phyloP scores from a whole-genome alignment of 306 rosid genomes.

The Inga laurina region DNA sequence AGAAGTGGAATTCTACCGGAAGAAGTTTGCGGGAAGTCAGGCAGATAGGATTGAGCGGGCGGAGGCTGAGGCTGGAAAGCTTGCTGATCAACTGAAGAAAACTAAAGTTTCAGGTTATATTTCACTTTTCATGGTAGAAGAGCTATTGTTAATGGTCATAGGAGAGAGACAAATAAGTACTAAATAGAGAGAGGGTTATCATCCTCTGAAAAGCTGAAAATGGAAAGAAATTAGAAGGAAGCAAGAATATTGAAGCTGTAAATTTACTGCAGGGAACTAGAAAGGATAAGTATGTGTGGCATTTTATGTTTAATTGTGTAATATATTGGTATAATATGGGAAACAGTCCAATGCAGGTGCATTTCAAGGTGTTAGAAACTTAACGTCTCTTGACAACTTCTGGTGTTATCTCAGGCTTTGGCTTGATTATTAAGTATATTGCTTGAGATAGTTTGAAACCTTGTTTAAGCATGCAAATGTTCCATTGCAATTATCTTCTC shows the following conservation, averaged over 20 bases:
- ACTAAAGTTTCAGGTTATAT: constrained; percentile 71
- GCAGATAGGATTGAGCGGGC: constrained; percentile 81
- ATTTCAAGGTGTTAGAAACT: not conserved
- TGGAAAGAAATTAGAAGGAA: constrained; percentile 9
- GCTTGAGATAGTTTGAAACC: constrained; percentile 4
- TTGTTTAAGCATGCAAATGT: not conserved
- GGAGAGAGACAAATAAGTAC: not conserved
- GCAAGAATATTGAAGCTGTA: not conserved
- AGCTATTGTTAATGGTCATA: not conserved
- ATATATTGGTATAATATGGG: not conserved
- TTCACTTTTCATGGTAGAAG: constrained; percentile 6
- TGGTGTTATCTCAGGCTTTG: not conserved
- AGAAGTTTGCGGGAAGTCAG: constrained; percentile 92
- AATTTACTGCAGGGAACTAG: not conserved
- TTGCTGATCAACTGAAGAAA: constrained; percentile 72
- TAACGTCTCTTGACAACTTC: not conserved
- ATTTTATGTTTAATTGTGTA: not conserved
- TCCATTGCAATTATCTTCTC: constrained; percentile 1
- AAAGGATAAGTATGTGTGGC: not conserved
- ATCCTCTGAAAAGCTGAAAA: constrained; percentile 7
- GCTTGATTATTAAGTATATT: constrained; percentile 8
- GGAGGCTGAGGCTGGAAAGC: constrained; percentile 79
- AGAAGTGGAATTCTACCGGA: constrained; percentile 69
- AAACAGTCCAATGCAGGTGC: not conserved
- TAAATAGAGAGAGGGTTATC: not conserved